Conservation (phyloP, 2,329 filamentous ascomycete genomes). For the Diaporthe velutina region DNA sequence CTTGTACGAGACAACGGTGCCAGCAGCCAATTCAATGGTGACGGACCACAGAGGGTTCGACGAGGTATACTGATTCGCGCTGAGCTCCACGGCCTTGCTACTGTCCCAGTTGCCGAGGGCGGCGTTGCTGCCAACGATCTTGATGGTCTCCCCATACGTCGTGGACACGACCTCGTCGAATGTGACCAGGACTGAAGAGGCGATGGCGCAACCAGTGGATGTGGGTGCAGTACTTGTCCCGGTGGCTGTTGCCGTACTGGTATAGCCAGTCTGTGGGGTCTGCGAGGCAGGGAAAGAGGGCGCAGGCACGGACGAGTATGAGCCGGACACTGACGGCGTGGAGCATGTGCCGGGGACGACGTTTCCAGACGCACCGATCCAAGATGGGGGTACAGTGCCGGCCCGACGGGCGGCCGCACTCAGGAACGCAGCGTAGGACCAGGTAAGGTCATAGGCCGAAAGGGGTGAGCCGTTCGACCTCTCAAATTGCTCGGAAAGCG, state of each 20-base stretch:
- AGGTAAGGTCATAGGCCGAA: conserved; percentile 77
- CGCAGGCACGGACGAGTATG: conserved; percentile 63
- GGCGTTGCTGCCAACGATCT: conserved; percentile 70
- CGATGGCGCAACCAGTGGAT: conserved; percentile 52
- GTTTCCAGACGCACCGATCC: conserved; percentile 62
- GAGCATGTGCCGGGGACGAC: conserved; percentile 64
- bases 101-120: conserved; percentile 75
- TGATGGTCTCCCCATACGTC: conserved; percentile 72
- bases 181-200: conserved; percentile 67
- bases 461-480: conserved; percentile 65
- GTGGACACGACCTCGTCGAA: conserved; percentile 73
- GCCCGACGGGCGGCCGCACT: conserved; percentile 71
- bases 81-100: conserved; percentile 65
- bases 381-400: conserved; percentile 67
- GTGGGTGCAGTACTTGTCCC: conserved; percentile 43
- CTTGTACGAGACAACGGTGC: conserved; percentile 74
- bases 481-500: conserved; percentile 76
- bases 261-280: conserved; percentile 55
- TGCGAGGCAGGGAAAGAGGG: conserved; percentile 63
- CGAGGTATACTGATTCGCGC: conserved; percentile 69
- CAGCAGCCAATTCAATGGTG: conserved; percentile 67
- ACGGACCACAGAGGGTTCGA: conserved; percentile 72
- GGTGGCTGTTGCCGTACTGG: conserved; percentile 43
- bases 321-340: conserved; percentile 60
- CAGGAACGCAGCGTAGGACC: conserved; percentile 80